Evolutionary conservation across 495 filamentous ascomycete species (phyloP).

Genomic region (Podospora pseudopauciseta): DNA sequence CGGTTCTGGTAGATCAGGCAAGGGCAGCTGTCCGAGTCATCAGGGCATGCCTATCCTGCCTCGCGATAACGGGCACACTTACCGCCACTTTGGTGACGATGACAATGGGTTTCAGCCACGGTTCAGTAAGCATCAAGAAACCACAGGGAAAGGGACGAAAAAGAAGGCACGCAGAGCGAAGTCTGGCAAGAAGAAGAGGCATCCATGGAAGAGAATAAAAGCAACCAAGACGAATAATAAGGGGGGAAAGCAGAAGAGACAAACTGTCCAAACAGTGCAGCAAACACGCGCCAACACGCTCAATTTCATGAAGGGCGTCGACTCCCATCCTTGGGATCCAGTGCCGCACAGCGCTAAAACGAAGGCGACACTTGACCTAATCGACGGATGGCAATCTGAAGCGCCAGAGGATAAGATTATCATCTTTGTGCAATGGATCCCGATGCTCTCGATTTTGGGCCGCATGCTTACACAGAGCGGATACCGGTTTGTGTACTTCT

Average conservation of each 20-base stretch:
- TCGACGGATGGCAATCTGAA: constrained; percentile 33
- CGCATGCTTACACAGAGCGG: constrained; percentile 25
- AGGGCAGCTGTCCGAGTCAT: neutral
- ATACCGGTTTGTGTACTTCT: constrained; percentile 27
- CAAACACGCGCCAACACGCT: constrained; percentile 8
- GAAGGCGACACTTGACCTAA: constrained; percentile 25
- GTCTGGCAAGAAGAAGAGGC: no score
- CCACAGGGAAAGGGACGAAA: no score
- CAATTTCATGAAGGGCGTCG: constrained; percentile 10
- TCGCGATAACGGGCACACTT: neutral
- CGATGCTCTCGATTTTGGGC: constrained; percentile 33
- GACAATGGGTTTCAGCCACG: constrained; percentile 13
- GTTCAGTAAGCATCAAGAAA: neutral
- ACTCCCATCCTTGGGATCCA: constrained; percentile 14
- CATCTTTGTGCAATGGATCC: constrained; percentile 38
- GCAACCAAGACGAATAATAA: no score
- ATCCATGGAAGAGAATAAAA: no score
- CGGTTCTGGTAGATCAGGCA: neutral
- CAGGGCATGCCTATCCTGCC: neutral
- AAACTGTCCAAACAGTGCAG: neutral
- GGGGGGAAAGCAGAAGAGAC: neutral
- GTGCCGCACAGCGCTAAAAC: constrained; percentile 33
- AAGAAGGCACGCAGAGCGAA: no score
- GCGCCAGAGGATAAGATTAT: constrained; percentile 39
- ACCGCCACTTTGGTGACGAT: constrained; percentile 9